These are phyloP conservation scores for Amanita phalloides DNA, from an alignment of 768 basidiomycete genomes.

Conservation along the genomic window DNA sequence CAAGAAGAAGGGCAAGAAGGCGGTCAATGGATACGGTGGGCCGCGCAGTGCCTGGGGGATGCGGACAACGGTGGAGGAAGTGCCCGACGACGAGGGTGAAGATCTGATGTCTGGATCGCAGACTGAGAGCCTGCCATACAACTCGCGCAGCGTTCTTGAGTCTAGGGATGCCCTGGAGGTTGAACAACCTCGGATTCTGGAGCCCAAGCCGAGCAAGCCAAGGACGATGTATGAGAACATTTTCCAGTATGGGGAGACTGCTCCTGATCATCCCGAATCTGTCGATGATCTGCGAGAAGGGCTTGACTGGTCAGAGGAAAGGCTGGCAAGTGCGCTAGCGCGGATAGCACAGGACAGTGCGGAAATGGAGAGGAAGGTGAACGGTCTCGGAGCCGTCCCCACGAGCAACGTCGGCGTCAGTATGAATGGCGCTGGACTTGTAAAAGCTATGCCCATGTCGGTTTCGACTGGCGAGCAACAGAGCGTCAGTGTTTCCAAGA, in stretches of 20 bases:
- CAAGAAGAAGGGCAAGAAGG: conserved; percentile 2
- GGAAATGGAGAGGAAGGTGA: conserved; percentile 2
- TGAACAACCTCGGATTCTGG: conserved; percentile 1
- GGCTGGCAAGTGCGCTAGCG: neutral
- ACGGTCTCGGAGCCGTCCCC: neutral
- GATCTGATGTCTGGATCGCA: neutral
- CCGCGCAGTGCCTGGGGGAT: neutral
- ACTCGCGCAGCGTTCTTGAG: conserved; percentile 6
- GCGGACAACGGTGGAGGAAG: neutral
- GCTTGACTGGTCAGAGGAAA: conserved; percentile 2
- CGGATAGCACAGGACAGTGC: conserved; percentile 1
- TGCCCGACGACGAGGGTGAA: conserved; percentile 3
- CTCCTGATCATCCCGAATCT: neutral
- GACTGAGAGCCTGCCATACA: conserved; percentile 2
- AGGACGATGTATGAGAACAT: conserved; percentile 4
- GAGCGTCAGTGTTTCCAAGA: neutral
- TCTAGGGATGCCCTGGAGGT: neutral
- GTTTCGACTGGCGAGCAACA: neutral
- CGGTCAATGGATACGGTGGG: neutral
- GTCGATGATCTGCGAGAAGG: conserved; percentile 2
- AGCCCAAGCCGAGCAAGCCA: conserved; percentile 4
- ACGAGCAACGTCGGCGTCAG: neutral
- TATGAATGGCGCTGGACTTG: neutral
- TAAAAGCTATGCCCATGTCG: neutral
- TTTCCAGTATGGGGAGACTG: conserved; percentile 1